These are phyloP conservation scores for Bryum argenteum DNA, from an alignment of 225 moss, liverwort and hornwort species.

Conservation along the genomic window DNA sequence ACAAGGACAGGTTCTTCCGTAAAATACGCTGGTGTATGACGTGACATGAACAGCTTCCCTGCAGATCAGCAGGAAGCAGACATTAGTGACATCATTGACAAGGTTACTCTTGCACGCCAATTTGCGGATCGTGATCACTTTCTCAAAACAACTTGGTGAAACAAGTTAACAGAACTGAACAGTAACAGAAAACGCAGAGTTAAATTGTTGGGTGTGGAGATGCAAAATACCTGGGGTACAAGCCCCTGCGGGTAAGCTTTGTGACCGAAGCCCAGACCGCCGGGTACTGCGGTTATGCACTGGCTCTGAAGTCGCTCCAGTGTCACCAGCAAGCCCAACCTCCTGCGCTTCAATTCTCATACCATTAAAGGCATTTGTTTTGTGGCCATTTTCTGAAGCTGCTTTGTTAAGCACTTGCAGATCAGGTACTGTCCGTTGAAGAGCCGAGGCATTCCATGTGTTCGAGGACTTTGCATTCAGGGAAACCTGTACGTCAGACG, in stretches of 20 bases:
- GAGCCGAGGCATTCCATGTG: constrained; percentile 24
- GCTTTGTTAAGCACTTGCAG: constrained; percentile 26
- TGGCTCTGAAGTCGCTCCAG: constrained; percentile 39
- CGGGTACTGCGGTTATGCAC: constrained; percentile 38
- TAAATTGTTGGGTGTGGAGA: constrained; percentile 7
- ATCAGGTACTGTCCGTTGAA: constrained; percentile 26
- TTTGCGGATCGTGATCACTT: constrained; percentile 4
- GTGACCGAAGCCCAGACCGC: constrained; percentile 51
- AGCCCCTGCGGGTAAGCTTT: constrained; percentile 53
- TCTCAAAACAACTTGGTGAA: constrained; percentile 12
- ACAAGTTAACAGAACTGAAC: constrained; percentile 13
- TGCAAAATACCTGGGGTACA: constrained; percentile 41
- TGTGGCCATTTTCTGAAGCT: constrained; percentile 21
- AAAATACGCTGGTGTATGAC: constrained; percentile 45
- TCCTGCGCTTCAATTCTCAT: constrained; percentile 34
- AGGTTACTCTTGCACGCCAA: constrained; percentile 11
- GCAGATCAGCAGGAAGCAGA: constrained; percentile 15
- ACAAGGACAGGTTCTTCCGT: constrained; percentile 53
- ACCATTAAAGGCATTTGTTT: constrained; percentile 27
- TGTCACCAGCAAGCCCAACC: constrained; percentile 26
- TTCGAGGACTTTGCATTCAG: constrained; percentile 24
- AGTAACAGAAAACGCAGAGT: constrained; percentile 7
- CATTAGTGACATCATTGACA: constrained; percentile 21
- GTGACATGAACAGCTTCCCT: constrained; percentile 48
- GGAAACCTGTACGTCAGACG: constrained; percentile 43